phyloP scores from a whole-genome alignment of 2,329 filamentous ascomycete species.

The Fusarium dlaminii region DNA sequence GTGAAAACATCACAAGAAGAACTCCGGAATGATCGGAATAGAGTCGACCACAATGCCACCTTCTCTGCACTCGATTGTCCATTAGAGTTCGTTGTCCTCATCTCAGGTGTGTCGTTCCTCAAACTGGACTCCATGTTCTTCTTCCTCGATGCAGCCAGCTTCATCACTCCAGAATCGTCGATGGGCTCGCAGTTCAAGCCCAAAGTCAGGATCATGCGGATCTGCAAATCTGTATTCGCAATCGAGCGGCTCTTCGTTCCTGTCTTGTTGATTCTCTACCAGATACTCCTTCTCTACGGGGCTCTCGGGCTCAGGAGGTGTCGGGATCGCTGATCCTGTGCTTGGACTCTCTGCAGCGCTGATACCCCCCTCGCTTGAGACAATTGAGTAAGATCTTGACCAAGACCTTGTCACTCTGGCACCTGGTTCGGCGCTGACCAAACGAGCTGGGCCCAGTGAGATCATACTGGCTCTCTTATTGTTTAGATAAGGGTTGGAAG shows the following conservation, averaged over 20 bases:
- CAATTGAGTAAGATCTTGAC: conserved; percentile 44
- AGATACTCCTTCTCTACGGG: conserved; percentile 43
- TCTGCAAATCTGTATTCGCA: conserved; percentile 46
- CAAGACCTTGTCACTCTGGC: conserved; percentile 30
- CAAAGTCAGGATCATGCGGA: conserved; percentile 45
- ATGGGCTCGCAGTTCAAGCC: conserved; percentile 49
- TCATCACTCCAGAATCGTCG: conserved; percentile 48
- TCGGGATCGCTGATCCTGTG: conserved; percentile 48
- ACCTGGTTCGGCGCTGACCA: conserved; percentile 33
- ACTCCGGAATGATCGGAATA: conserved; percentile 26
- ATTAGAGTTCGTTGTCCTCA: conserved; percentile 27
- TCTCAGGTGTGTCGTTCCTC: conserved; percentile 38
- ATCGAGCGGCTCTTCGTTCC: conserved; percentile 40
- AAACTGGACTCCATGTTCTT: conserved; percentile 43
- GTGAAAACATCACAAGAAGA: conserved; percentile 5
- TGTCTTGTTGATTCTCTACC: conserved; percentile 32
- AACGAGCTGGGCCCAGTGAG: conserved; percentile 34
- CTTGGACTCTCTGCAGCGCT: conserved; percentile 51
- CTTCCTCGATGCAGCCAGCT: conserved; percentile 51
- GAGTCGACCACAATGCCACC: conserved; percentile 4
- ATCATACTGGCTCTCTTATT: conserved; percentile 39
- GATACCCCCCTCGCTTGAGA: conserved; percentile 50
- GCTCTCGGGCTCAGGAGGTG: conserved; percentile 51
- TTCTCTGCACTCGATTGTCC: conserved; percentile 14
- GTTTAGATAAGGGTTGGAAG: conserved; percentile 28